These are phyloP conservation scores for Peronospora destructor DNA, from an alignment of 352 stramenopile genomes.

Conservation along the genomic window DNA sequence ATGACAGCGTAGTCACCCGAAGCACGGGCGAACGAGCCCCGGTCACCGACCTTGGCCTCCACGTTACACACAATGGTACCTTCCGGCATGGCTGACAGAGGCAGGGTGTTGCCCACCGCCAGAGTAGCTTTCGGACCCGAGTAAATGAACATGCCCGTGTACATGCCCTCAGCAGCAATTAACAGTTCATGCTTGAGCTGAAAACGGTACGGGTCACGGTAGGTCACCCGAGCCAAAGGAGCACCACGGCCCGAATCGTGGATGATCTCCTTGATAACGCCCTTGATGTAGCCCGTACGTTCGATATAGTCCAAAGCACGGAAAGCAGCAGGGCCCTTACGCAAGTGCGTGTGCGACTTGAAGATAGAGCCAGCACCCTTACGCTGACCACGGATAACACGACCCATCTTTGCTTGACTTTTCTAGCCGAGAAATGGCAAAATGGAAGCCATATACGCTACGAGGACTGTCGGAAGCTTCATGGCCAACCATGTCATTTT, in stretches of 20 bases:
- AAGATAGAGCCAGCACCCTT: conserved; percentile 83
- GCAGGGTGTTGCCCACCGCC: conserved; percentile 96
- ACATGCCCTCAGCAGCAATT: conserved; percentile 97
- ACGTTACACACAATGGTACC: conserved; percentile 99
- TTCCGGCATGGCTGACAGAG: conserved; percentile 92
- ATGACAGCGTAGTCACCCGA: conserved; percentile 98
- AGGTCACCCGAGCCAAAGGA: conserved; percentile 92
- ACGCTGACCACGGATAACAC: conserved; percentile 85
- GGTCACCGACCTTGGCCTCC: conserved; percentile 93
- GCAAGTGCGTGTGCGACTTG: conserved; percentile 77
- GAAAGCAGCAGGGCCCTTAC: conserved; percentile 69
- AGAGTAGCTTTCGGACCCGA: conserved; percentile 94
- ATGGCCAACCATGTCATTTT: conserved; percentile 15
- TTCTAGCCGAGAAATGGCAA: conserved; percentile 71
- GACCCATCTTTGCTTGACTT: conserved; percentile 63
- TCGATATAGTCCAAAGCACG: conserved; percentile 88
- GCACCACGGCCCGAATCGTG: conserved; percentile 97
- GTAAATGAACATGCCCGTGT: conserved; percentile 98
- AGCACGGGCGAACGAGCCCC: conserved; percentile 92
- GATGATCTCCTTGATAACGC: conserved; percentile 98
- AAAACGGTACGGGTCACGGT: conserved; percentile 89
- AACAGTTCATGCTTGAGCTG: conserved; percentile 93
- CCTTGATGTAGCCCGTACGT: conserved; percentile 96
- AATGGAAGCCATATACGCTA: conserved; percentile 27
- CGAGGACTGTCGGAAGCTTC: neutral